Evolutionary conservation across 805 yeast species (phyloP), one percentile per base, ranked within the genome.

Genomic region (Hanseniaspora guilliermondii): DNA sequence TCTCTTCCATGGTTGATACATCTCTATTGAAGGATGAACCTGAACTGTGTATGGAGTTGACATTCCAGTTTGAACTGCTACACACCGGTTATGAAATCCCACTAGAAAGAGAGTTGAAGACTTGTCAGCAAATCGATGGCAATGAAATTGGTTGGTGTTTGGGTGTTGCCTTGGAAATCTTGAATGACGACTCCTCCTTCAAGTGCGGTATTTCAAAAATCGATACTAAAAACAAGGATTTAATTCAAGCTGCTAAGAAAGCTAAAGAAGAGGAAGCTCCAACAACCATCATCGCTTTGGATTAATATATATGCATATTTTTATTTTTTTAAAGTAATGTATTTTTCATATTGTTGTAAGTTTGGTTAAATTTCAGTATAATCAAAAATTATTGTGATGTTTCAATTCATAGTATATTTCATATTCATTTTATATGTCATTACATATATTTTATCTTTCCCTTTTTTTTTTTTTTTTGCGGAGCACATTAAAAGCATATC

Each of bases 61-160:
- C 89, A 11, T 93, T 86, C 77, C 89, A 91, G 78, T 82, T 85
- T 14, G 82, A 97, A 1, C 71, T 93, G 67, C 74, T 93, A 60
- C 96, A 89, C 69, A 83, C 89, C n/a, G 99, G 99, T 44, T 93
- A 93, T 69, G 97, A 91, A 61, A 87, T 93, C 59, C 96, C 97
- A 58, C 76, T 86, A 56, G 74, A 76, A 60, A 81, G 97, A 67
- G 97, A 91, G 69, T 79, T 93, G 61, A 85, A 79, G 68, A 93
- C 96, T 6, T 97, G 97, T 8, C 82, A 87, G 73, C 88, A 80
- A 66, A 87, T 93, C 61, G 84, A 81, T 52, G 80, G 81, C 64
- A 88, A 87, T 63, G 98, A 93, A 71, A 76, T 93, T 52, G 99
- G 98, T 35, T 93, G 99, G 99, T 93, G 97, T 73, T 74, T 93